phyloP scores from a whole-genome alignment of 306 rosid genomes.

The Benincasa hispida region DNA sequence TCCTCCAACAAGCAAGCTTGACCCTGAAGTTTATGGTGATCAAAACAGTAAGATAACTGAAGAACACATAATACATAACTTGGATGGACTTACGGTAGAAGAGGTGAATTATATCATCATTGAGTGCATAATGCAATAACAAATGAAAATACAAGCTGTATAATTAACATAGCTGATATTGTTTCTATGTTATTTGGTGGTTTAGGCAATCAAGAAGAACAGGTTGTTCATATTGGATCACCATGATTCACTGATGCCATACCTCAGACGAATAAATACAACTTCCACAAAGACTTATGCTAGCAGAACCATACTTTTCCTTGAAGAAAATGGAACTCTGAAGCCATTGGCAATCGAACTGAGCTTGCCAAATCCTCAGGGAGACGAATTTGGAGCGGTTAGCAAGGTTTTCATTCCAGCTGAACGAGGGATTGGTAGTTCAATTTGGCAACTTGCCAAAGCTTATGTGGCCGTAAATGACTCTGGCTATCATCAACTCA shows the following conservation, averaged over 20 bases:
- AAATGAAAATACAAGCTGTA: background rate
- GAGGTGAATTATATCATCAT: conserved; percentile 24
- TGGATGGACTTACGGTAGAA: conserved; percentile 43
- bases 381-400: conserved; percentile 36
- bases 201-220: conserved; percentile 41
- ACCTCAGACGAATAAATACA: background rate
- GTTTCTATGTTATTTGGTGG: background rate
- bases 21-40: conserved; percentile 26
- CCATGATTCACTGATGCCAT: conserved; percentile 3
- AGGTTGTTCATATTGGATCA: conserved; percentile 15
- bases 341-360: conserved; percentile 40
- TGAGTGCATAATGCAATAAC: background rate
- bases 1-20: conserved; percentile 61
- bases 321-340: conserved; percentile 54
- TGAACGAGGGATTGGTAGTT: conserved; percentile 28
- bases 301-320: conserved; percentile 46
- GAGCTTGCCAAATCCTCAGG: conserved; percentile 26
- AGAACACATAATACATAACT: conserved; percentile 27
- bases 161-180: background rate
- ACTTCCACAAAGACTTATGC: conserved; percentile 36
- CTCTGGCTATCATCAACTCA: conserved; percentile 3
- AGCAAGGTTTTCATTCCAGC: conserved; percentile 42
- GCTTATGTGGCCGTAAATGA: conserved; percentile 47
- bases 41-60: conserved; percentile 24
- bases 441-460: conserved; percentile 6